Conservation (phyloP, 1,284 basidiomycete genomes). For the Trametes versicolor region DNA sequence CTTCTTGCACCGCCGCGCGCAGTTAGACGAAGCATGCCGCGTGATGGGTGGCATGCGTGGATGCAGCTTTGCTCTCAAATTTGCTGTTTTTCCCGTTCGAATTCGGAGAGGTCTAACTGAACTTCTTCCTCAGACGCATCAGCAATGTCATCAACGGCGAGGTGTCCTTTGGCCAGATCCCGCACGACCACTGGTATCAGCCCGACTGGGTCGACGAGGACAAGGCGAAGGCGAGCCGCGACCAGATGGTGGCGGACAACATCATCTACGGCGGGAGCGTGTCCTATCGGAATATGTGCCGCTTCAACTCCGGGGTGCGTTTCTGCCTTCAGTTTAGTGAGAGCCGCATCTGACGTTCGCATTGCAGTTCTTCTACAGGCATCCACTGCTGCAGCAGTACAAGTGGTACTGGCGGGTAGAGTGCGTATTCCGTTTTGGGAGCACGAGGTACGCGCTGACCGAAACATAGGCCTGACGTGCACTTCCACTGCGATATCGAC, state of each 20-base stretch:
- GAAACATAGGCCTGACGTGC: constrained; percentile 67
- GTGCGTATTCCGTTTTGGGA: constrained; percentile 44
- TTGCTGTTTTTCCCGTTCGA: neutral
- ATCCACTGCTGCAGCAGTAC: constrained; percentile 54
- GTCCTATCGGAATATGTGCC: constrained; percentile 61
- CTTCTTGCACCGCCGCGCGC: neutral
- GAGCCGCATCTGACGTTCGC: neutral
- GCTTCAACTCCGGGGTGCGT: constrained; percentile 67
- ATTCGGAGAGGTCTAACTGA: neutral
- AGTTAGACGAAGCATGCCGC: neutral
- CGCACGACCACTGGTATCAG: constrained; percentile 85
- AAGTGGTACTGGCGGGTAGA: constrained; percentile 49
- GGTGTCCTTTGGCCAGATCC: constrained; percentile 31
- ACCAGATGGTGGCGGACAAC: constrained; percentile 77
- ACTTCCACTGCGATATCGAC: constrained; percentile 78
- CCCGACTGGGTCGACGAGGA: constrained; percentile 87
- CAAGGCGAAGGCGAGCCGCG: constrained; percentile 72
- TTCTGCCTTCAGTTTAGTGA: neutral
- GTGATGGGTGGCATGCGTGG: neutral
- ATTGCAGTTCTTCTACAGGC: constrained; percentile 64
- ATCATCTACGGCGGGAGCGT: constrained; percentile 87
- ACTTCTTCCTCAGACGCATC: constrained; percentile 2
- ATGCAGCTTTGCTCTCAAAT: neutral
- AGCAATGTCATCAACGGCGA: constrained; percentile 18
- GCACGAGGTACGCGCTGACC: constrained; percentile 58